Percentiles rank a stretch among this genome's conserved stretches.
These are phyloP conservation scores for Physcomitrellopsis africana DNA, from an alignment of 225 moss, liverwort and hornwort species.

Conservation along the genomic window DNA sequence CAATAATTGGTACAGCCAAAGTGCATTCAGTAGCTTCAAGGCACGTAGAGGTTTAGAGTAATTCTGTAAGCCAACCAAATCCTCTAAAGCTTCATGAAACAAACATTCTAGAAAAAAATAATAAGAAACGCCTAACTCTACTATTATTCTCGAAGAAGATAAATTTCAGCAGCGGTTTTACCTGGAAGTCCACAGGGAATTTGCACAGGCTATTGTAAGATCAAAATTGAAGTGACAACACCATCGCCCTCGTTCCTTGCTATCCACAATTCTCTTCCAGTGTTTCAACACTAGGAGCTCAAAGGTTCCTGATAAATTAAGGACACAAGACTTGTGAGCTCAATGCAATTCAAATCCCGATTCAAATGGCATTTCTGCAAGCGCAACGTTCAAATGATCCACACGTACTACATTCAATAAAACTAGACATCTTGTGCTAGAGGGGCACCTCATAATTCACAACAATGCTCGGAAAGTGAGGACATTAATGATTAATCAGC, in stretches of 20 bases:
- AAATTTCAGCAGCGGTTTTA: background rate
- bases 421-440: no score
- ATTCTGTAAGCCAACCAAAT: background rate
- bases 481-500: no score
- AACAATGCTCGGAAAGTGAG: no score
- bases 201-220: background rate
- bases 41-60: background rate
- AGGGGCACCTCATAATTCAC: no score
- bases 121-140: background rate
- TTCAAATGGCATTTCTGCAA: background rate
- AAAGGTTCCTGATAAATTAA: background rate
- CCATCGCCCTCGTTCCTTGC: background rate
- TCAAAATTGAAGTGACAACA: background rate
- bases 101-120: no score
- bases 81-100: conserved; percentile 3
- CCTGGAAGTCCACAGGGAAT: background rate
- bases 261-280: background rate
- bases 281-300: conserved; percentile 6
- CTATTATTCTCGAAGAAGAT: background rate
- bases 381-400: background rate
- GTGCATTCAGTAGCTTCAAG: background rate
- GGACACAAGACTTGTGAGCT: background rate
- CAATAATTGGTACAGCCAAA: background rate
- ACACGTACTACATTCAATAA: background rate
- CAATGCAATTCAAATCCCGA: conserved; percentile 5